Evolutionary conservation across 1,139 yeast genomes (phyloP).

Genomic region (Pichia sorboxylosa): DNA sequence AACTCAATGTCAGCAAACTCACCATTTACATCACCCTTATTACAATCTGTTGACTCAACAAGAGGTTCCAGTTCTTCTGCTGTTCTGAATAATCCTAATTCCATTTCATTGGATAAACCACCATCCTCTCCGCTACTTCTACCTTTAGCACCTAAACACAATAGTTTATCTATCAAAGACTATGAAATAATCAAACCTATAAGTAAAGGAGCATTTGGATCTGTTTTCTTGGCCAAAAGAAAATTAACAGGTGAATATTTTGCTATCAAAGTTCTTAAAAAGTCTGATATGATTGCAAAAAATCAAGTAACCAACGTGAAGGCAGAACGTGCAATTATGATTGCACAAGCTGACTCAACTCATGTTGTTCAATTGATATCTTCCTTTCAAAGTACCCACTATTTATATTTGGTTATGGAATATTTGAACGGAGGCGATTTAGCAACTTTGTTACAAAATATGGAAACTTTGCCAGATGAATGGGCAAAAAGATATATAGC

Average conservation of each 20-base stretch:
- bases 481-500: conserved; percentile 87
- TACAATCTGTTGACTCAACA: conserved; percentile 19
- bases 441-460: conserved; percentile 69
- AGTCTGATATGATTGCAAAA: conserved; percentile 93
- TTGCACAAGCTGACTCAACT: conserved; percentile 91
- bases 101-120: conserved; percentile 29
- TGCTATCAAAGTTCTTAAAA: conserved; percentile 89
- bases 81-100: neutral
- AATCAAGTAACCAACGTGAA: conserved; percentile 92
- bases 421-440: conserved; percentile 94
- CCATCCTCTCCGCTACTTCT: conserved; percentile 77
- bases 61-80: conserved; percentile 2
- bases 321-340: conserved; percentile 93
- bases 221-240: conserved; percentile 78
- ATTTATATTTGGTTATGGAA: conserved; percentile 89
- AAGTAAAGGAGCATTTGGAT: conserved; percentile 95
- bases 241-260: conserved; percentile 86
- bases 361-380: conserved; percentile 85
- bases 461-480: conserved; percentile 71
- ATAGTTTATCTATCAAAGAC: conserved; percentile 68
- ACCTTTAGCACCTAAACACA: conserved; percentile 29
- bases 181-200: conserved; percentile 88
- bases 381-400: conserved; percentile 82
- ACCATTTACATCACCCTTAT: conserved; percentile 36
- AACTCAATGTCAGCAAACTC: conserved; percentile 22